phyloP scores from a whole-genome alignment of 2,329 filamentous ascomycete genomes.

The Nannizziopsis barbatae region DNA sequence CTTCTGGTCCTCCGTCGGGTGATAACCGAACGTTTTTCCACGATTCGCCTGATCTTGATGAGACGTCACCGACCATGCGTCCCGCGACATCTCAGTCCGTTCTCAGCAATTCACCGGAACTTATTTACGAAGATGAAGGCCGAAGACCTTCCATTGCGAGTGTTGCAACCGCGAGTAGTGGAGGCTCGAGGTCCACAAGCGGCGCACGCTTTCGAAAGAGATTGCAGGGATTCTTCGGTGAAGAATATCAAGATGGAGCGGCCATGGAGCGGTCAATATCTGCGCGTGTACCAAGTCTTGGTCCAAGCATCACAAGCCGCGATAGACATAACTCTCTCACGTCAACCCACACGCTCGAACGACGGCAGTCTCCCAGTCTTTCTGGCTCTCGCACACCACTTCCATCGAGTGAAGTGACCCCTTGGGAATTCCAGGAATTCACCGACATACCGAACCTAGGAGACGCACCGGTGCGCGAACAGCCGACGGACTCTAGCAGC shows the following conservation, averaged over 20 bases:
- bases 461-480: constrained; percentile 63
- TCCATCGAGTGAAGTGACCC: constrained; percentile 84
- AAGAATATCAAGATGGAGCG: constrained; percentile 42
- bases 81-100: constrained; percentile 35
- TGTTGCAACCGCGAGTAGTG: constrained; percentile 68
- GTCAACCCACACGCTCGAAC: constrained; percentile 45
- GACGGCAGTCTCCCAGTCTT: constrained; percentile 58
- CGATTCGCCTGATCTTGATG: constrained; percentile 11
- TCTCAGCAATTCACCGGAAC: constrained; percentile 8
- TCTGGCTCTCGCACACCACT: constrained; percentile 75
- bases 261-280: constrained; percentile 9
- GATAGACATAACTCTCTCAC: constrained; percentile 76
- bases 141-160: constrained; percentile 74
- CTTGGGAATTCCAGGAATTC: constrained; percentile 88
- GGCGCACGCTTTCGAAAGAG: constrained; percentile 57
- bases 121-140: constrained; percentile 37
- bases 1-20: constrained; percentile 3
- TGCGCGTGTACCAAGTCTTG: constrained; percentile 8
- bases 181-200: constrained; percentile 53
- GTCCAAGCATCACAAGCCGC: constrained; percentile 37
- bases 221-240: constrained; percentile 77
- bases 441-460: constrained; percentile 69
- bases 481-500: constrained; percentile 57
- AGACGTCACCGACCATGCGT: constrained; percentile 53
- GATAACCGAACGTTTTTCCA: constrained; percentile 10